Conservation (phyloP, 2,329 filamentous ascomycete species). For the Fusarium albidum region DNA sequence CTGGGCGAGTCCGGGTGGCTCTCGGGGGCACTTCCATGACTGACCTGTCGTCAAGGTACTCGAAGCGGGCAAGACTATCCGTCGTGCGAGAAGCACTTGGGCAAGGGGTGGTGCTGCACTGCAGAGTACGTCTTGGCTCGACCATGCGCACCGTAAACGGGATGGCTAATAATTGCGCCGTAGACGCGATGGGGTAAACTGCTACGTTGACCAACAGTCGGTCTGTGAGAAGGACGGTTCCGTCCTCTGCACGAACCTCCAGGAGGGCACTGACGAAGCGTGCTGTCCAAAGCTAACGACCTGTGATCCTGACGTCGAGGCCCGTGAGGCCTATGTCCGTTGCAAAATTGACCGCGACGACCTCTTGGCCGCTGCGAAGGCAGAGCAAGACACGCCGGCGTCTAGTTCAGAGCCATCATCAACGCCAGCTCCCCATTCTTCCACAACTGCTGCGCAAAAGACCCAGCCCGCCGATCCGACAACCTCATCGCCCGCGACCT, state of each 20-base stretch:
- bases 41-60: slow-evolving; percentile 12
- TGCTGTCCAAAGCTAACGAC: slow-evolving; percentile 28
- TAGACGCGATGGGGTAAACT: slow-evolving; percentile 19
- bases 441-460: too few species aligned
- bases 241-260: slow-evolving; percentile 17
- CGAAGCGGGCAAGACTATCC: slow-evolving; percentile 15
- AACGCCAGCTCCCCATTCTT: too few species aligned
- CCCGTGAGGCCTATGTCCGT: slow-evolving; percentile 16
- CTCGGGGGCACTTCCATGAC: neutral
- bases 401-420: slow-evolving; percentile 4
- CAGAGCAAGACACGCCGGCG: slow-evolving; percentile 1
- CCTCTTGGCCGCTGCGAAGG: slow-evolving; percentile 14
- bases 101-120: slow-evolving; percentile 30
- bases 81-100: slow-evolving; percentile 23
- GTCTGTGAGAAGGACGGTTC: slow-evolving; percentile 20
- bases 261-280: slow-evolving; percentile 10
- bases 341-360: slow-evolving; percentile 28
- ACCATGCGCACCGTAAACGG: too few species aligned
- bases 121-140: slow-evolving; percentile 11
- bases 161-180: neutral
- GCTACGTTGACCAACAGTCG: slow-evolving; percentile 27
- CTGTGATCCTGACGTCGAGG: slow-evolving; percentile 16
- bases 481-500: neutral
- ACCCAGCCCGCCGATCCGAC: slow-evolving; percentile 1
- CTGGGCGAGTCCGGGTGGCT: too few species aligned